Percentiles rank a stretch among this genome's conserved stretches.
Conservation (phyloP, 2,329 filamentous ascomycete genomes). For the Zarea fungicola region DNA sequence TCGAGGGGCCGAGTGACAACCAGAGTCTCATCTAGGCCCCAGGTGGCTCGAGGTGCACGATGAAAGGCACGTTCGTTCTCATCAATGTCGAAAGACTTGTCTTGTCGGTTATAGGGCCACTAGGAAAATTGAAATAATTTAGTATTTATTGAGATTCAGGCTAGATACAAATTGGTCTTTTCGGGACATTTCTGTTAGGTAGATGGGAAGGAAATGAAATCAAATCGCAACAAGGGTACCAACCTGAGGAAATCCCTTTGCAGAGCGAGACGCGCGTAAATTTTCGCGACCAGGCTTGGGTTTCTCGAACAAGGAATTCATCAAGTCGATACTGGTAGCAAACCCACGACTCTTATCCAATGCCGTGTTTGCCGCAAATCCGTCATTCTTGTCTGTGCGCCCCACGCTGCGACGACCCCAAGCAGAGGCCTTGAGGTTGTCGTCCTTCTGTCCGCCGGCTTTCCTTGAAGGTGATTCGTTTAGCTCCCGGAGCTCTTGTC, state of each 20-base stretch:
- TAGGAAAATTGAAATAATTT: constrained; percentile 48
- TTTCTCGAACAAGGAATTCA: constrained; percentile 87
- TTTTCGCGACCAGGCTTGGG: constrained; percentile 54
- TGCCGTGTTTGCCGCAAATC: constrained; percentile 23
- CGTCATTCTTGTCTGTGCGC: constrained; percentile 25
- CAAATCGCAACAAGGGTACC: constrained; percentile 50
- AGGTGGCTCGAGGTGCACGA: constrained; percentile 69
- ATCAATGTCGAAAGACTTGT: constrained; percentile 63
- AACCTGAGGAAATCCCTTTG: constrained; percentile 80
- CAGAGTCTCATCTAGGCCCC: constrained; percentile 69
- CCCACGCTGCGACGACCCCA: constrained; percentile 28
- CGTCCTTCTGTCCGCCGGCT: constrained; percentile 41
- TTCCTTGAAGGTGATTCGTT: constrained; percentile 46
- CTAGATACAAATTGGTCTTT: constrained; percentile 26
- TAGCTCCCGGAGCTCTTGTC: constrained; percentile 60
- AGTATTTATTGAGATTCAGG: constrained; percentile 34
- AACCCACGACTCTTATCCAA: constrained; percentile 59
- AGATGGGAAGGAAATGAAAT: constrained; percentile 18
- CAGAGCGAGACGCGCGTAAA: constrained; percentile 44
- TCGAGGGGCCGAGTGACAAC: constrained; percentile 46
- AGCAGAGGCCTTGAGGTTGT: constrained; percentile 37
- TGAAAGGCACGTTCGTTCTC: constrained; percentile 64
- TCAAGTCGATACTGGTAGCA: constrained; percentile 86
- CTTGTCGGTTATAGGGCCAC: constrained; percentile 82
- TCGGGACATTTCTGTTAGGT: constrained; percentile 4